phyloP scores from a whole-genome alignment of 768 basidiomycete species.

The Russula sp. region DNA sequence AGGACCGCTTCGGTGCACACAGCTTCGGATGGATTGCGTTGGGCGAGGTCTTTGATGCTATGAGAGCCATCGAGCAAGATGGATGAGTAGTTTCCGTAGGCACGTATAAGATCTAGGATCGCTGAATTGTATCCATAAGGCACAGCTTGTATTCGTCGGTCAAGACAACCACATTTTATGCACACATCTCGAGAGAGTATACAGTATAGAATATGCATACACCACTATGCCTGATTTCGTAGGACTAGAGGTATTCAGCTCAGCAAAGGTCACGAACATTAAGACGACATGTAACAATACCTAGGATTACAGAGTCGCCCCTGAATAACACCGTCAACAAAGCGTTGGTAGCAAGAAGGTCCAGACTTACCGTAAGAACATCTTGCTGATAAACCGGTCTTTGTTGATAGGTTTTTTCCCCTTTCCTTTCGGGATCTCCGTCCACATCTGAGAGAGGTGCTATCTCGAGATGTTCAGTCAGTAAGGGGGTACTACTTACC shows the following conservation, averaged over 20 bases:
- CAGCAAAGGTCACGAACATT: constrained; percentile 17
- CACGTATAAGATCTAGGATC: neutral
- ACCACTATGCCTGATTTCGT: constrained; percentile 61
- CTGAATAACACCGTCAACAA: constrained; percentile 41
- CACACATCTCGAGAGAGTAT: neutral
- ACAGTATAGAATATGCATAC: neutral
- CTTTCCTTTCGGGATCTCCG: constrained; percentile 95
- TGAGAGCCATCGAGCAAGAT: constrained; percentile 45
- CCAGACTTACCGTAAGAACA: constrained; percentile 80
- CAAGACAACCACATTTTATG: neutral
- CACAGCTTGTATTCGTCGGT: constrained; percentile 12
- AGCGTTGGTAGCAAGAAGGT: constrained; percentile 21
- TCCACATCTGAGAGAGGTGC: constrained; percentile 81
- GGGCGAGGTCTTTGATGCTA: constrained; percentile 53
- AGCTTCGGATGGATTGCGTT: constrained; percentile 63
- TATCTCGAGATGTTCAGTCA: neutral
- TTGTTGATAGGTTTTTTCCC: constrained; percentile 99
- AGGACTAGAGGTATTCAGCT: constrained; percentile 53
- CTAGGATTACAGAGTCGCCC: constrained; percentile 96
- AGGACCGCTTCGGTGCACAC: constrained; percentile 51
- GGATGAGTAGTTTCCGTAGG: constrained; percentile 28
- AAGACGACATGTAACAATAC: constrained; percentile 45
- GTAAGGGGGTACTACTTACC: constrained; percentile 41
- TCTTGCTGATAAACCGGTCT: constrained; percentile 98
- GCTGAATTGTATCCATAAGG: constrained; percentile 8